Conservation (phyloP, 805 yeast genomes). For the Yarrowia sp. region DNA sequence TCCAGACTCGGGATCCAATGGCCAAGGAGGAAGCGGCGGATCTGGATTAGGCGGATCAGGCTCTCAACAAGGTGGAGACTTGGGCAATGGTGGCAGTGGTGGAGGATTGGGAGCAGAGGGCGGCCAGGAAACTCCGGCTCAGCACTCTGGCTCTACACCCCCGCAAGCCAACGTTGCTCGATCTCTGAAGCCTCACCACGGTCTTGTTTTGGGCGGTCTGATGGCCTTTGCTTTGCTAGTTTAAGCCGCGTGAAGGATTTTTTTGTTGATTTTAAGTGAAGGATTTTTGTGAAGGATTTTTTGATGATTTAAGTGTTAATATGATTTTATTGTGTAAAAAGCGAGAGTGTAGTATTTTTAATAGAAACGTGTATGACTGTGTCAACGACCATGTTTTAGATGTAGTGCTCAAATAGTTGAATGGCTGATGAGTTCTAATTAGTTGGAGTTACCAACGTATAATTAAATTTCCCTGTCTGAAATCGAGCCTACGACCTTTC, state of each 20-base stretch:
- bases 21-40: background rate
- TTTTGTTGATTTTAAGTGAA: background rate
- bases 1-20: background rate
- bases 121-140: background rate
- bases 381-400: too few species aligned
- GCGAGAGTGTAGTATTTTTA: background rate
- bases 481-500: too few species aligned
- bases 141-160: background rate
- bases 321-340: background rate
- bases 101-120: background rate
- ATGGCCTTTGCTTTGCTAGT: background rate
- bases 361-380: background rate
- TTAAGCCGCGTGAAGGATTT: background rate
- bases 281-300: background rate
- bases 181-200: background rate
- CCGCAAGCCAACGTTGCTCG: background rate
- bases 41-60: background rate
- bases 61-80: background rate
- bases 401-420: too few species aligned
- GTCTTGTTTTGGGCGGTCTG: background rate
- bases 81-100: background rate
- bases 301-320: background rate
- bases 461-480: too few species aligned
- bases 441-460: too few species aligned
- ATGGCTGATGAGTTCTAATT: too few species aligned